Conservation (phyloP, 257 asterid genomes). For the Fraxinus excelsior region DNA sequence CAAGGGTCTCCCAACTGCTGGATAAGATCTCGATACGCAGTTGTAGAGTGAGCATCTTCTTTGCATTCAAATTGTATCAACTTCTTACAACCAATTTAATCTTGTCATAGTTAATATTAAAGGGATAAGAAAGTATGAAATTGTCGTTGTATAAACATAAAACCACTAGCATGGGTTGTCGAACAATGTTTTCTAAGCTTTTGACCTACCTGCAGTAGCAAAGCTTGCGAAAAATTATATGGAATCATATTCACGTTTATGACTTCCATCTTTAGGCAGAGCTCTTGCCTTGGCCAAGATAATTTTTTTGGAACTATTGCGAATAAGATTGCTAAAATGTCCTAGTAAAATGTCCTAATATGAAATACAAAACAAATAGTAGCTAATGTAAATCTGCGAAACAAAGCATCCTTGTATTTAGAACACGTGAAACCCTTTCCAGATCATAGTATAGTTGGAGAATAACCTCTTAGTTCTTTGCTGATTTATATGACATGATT, state of each 20-base stretch:
- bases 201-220: neutral
- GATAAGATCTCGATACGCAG: slow-evolving; percentile 6
- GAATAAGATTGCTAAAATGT: neutral
- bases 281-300: neutral
- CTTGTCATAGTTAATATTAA: too few species aligned
- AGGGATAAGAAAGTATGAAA: neutral
- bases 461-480: neutral
- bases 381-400: neutral
- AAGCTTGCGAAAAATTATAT: neutral
- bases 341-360: neutral
- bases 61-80: slow-evolving; percentile 1
- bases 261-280: slow-evolving; percentile 4
- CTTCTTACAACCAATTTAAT: neutral
- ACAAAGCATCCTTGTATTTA: neutral
- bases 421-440: neutral
- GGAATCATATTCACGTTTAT: neutral
- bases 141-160: neutral
- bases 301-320: neutral
- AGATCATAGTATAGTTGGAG: neutral
- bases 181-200: neutral
- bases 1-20: neutral
- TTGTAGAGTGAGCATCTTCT: neutral
- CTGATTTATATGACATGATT: neutral
- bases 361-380: neutral
- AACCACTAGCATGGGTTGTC: neutral